These are phyloP conservation scores for Acacia confusa DNA, from an alignment of 306 rosid species.

Conservation along the genomic window DNA sequence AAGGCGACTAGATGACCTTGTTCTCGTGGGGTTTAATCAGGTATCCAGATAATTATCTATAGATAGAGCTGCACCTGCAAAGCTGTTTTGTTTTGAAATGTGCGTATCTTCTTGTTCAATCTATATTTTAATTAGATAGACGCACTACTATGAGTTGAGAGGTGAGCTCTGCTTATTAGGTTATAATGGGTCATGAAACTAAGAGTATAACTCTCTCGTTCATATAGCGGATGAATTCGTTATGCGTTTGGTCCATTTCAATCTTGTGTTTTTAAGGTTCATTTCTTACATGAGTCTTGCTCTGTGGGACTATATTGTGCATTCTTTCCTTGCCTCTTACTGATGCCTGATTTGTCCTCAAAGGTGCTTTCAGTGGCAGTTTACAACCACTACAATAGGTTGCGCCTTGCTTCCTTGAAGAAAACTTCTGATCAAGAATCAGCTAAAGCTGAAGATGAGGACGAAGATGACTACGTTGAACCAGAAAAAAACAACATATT, in stretches of 20 bases:
- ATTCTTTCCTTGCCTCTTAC: background rate
- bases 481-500: constrained; percentile 69
- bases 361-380: constrained; percentile 84
- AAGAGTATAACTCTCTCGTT: background rate
- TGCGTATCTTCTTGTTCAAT: background rate
- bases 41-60: background rate
- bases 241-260: background rate
- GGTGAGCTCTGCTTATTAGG: background rate
- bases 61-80: background rate
- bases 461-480: constrained; percentile 51
- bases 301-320: background rate
- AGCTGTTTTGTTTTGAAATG: background rate
- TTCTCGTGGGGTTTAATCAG: background rate
- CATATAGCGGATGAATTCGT: no score
- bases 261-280: background rate
- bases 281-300: background rate
- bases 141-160: background rate
- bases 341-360: constrained; percentile 5
- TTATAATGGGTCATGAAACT: background rate
- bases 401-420: constrained; percentile 43
- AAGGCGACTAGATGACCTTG: background rate
- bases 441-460: constrained; percentile 21
- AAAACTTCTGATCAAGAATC: constrained; percentile 27
- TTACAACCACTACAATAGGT: constrained; percentile 70
- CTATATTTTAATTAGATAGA: background rate